Base-by-base conservation (phyloP, 1,284 basidiomycete genomes). In the Puccinia horiana region DNA sequence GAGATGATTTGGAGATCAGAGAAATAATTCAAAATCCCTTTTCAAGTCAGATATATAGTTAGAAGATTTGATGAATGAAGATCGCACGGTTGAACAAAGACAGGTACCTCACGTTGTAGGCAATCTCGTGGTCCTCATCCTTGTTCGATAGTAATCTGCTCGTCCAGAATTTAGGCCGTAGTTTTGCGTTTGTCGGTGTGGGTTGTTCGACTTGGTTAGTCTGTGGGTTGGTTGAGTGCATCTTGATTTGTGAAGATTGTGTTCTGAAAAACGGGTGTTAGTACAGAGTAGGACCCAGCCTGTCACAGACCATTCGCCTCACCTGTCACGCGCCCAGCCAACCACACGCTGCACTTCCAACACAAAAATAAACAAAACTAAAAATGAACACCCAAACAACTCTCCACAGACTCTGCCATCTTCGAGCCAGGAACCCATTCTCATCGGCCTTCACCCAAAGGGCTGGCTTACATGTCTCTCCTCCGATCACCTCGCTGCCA, bases 41-140 rank as follows among this genome's bases (percentile, higher is more conserved):
- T 8, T 47, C 44, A 16, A 47, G 56, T 58, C 56, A 58, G 56
- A 26, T 5, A 29, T 29, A 26, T 26, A 29, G 5, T 26, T 6
- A 8, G n/a, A 14, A 58, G n/a, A 58, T 26, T 29, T n/a, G 26
- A n/a, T 20, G 14, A 26, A 58, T 58, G 56, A 29, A 6, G 14
- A 61, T 18, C n/a, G n/a, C n/a, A n/a, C n/a, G n/a, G n/a, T n/a
- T n/a, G 1, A 61, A 61, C 11, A 61, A 29, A 61, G 32, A 52
- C 16, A 56, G 32, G 35, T 37, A 49, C 23, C 26, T 54, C 52
- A 74, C 72, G 35, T 35, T 49, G 72, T 74, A 74, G 52, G 72
- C 72, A 35, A 74, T 74, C 52, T 56, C n/a, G 52, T 56, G 42
- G 35, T 74, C 72, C 52, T 47, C 42, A 26, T 74, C 72, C 35